These are phyloP conservation scores for Globisporangium polare DNA, from an alignment of 352 stramenopile genomes.

Conservation along the genomic window DNA sequence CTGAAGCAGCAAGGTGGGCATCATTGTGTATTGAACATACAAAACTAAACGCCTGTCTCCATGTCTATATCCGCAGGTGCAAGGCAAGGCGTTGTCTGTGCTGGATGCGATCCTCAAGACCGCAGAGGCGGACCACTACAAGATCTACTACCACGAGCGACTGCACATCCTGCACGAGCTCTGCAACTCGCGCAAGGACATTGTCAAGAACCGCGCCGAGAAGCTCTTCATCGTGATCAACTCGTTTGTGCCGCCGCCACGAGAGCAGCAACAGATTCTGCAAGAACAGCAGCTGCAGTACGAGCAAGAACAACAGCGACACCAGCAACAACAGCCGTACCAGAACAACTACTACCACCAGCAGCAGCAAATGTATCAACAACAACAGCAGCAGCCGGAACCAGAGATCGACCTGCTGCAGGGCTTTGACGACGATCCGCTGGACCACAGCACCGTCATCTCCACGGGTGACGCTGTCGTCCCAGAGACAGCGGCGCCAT, in stretches of 20 bases:
- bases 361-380: background rate
- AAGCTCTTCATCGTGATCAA: slow-evolving; percentile 47
- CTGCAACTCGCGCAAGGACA: slow-evolving; percentile 62
- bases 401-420: slow-evolving; percentile 15
- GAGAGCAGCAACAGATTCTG: background rate
- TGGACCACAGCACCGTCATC: background rate
- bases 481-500: slow-evolving; percentile 12
- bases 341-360: slow-evolving; percentile 10
- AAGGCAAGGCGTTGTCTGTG: slow-evolving; percentile 76
- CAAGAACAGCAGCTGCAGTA: background rate
- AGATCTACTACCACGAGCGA: slow-evolving; percentile 56
- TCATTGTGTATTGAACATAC: background rate
- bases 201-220: slow-evolving; percentile 68
- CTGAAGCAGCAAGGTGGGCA: too few species aligned
- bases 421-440: slow-evolving; percentile 13
- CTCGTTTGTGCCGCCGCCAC: slow-evolving; percentile 20
- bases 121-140: slow-evolving; percentile 52
- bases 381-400: slow-evolving; percentile 1
- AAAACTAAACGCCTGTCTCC: too few species aligned
- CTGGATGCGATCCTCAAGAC: slow-evolving; percentile 67
- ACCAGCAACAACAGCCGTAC: slow-evolving; percentile 1
- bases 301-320: background rate
- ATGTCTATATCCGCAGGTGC: slow-evolving; percentile 22
- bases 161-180: slow-evolving; percentile 53
- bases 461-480: background rate